phyloP scores from a whole-genome alignment of 352 stramenopile species.

The Globisporangium echinulatum region DNA sequence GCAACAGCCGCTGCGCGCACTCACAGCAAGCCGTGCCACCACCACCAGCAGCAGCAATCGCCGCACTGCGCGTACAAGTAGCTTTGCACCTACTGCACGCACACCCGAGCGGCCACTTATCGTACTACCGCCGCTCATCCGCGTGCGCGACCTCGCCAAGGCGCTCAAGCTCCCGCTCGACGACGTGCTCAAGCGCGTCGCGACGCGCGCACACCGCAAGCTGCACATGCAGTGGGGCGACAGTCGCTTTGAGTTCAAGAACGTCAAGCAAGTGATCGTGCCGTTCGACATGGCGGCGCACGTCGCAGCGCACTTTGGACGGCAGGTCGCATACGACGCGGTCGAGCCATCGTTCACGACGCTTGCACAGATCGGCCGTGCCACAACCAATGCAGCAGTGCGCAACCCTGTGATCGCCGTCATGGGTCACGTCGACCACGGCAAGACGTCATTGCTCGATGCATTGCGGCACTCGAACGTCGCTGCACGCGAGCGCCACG shows the following conservation, averaged over 20 bases:
- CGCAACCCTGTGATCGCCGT: constrained; percentile 97
- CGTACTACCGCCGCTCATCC: constrained; percentile 43
- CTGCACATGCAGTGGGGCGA: constrained; percentile 45
- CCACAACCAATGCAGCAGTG: constrained; percentile 16
- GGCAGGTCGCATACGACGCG: constrained; percentile 47
- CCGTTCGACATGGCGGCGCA: constrained; percentile 55
- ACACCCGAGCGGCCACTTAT: constrained; percentile 2
- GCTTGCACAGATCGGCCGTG: constrained; percentile 4
- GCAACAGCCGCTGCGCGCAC: not conserved
- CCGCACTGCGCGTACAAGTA: not conserved
- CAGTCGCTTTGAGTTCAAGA: constrained; percentile 59
- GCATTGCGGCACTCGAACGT: constrained; percentile 88
- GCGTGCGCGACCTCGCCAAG: constrained; percentile 73
- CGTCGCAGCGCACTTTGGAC: constrained; percentile 37
- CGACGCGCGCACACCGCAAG: constrained; percentile 45
- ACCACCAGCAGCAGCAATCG: not conserved
- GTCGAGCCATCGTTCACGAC: constrained; percentile 45
- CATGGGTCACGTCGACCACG: constrained; percentile 99
- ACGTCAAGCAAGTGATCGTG: constrained; percentile 69
- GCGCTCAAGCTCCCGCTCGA: constrained; percentile 54
- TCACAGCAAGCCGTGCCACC: not conserved
- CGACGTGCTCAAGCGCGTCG: constrained; percentile 62
- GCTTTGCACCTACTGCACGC: not conserved
- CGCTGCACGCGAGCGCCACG: constrained; percentile 91
- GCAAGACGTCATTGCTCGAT: constrained; percentile 99